Conservation (phyloP, 2,329 filamentous ascomycete genomes). For the Diplocarpon mali region DNA sequence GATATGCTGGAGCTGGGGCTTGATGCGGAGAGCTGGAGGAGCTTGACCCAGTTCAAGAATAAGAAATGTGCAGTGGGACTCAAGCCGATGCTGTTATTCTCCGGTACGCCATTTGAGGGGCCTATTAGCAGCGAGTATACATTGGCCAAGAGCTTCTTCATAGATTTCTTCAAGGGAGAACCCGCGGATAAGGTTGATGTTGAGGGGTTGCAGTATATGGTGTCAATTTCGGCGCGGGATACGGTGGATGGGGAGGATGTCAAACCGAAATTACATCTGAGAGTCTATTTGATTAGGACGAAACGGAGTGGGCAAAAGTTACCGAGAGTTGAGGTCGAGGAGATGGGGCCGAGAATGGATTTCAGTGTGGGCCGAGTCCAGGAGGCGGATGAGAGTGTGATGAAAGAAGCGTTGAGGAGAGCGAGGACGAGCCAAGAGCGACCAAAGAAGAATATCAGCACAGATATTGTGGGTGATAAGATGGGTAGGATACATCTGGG, state of each 20-base stretch:
- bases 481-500: slow-evolving; percentile 84
- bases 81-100: slow-evolving; percentile 85
- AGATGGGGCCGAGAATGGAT: slow-evolving; percentile 91
- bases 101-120: slow-evolving; percentile 78
- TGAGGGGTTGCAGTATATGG: slow-evolving; percentile 83
- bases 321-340: slow-evolving; percentile 84
- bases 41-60: slow-evolving; percentile 64
- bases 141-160: slow-evolving; percentile 73
- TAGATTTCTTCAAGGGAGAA: slow-evolving; percentile 86
- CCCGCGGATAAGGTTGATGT: slow-evolving; percentile 75
- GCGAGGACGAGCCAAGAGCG: slow-evolving; percentile 62
- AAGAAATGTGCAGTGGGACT: slow-evolving; percentile 68
- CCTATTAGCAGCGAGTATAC: slow-evolving; percentile 70
- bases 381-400: slow-evolving; percentile 65
- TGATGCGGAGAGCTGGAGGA: slow-evolving; percentile 60
- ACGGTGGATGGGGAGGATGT: slow-evolving; percentile 33
- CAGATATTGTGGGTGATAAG: slow-evolving; percentile 91
- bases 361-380: slow-evolving; percentile 73
- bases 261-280: slow-evolving; percentile 52
- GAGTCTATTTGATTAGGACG: slow-evolving; percentile 78
- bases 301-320: slow-evolving; percentile 78
- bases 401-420: slow-evolving; percentile 87
- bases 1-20: slow-evolving; percentile 92
- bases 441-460: slow-evolving; percentile 94
- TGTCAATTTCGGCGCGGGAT: slow-evolving; percentile 71